Evolutionary conservation across 306 rosid genomes (phyloP).

Genomic region (Malus orientalis): DNA sequence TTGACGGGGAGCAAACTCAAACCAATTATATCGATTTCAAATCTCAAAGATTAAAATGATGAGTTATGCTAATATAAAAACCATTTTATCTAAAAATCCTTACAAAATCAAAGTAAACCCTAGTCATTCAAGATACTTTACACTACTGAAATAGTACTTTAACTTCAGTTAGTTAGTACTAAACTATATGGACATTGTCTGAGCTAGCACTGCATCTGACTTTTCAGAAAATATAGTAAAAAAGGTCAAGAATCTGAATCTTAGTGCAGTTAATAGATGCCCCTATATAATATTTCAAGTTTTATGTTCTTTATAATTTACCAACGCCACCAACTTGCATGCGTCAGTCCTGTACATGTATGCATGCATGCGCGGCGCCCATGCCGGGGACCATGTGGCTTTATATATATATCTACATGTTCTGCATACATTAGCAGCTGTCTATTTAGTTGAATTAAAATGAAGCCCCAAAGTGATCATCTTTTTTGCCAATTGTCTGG

Average conservation of each 20-base stretch:
- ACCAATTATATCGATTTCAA: too few species aligned
- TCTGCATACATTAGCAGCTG: not conserved
- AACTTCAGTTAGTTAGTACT: not conserved
- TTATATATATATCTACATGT: not conserved
- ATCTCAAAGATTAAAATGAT: rapidly evolving
- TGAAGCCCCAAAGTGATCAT: not conserved
- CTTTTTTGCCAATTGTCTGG: not conserved
- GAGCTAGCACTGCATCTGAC: not conserved
- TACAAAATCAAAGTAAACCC: too few species aligned
- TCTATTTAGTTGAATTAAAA: not conserved
- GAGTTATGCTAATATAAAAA: too few species aligned
- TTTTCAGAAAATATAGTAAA: not conserved
- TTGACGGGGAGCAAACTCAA: rapidly evolving
- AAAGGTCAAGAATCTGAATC: not conserved
- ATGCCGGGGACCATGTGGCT: slow-evolving; percentile 12
- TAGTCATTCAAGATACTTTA: not conserved
- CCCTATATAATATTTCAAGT: not conserved
- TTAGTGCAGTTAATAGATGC: too few species aligned
- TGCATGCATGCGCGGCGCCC: not conserved
- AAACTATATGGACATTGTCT: not conserved
- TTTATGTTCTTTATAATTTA: not conserved
- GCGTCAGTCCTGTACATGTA: not conserved
- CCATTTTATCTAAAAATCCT: too few species aligned
- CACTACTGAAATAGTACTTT: not conserved
- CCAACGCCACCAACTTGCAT: not conserved